phyloP scores from a whole-genome alignment of 1,139 yeast species.

The Geotrichum reessii region DNA sequence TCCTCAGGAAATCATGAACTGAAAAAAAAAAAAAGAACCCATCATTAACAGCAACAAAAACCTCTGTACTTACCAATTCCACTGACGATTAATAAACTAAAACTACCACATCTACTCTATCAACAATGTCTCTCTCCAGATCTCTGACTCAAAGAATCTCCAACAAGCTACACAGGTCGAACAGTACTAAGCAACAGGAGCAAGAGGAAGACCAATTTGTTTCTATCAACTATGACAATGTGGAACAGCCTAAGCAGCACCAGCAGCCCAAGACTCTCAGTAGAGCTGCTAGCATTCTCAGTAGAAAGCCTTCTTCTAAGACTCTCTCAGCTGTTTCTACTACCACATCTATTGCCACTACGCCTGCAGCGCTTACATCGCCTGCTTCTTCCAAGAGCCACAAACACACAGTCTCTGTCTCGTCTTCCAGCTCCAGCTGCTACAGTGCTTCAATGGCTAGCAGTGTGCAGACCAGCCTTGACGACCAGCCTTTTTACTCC shows the following conservation, averaged over 20 bases:
- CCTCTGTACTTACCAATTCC: not conserved
- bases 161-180: not conserved
- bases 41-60: not conserved
- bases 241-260: not conserved
- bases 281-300: not conserved
- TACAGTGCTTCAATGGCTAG: not conserved
- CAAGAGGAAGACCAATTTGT: not conserved
- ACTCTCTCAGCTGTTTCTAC: not conserved
- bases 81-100: not conserved
- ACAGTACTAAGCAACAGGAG: not conserved
- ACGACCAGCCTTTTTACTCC: not conserved
- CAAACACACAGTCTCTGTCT: not conserved
- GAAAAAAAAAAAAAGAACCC: not conserved
- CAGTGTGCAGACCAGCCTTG: not conserved
- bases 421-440: not conserved
- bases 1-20: not conserved
- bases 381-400: not conserved
- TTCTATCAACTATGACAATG: not conserved
- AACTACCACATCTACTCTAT: not conserved
- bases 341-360: not conserved
- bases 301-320: not conserved
- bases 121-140: not conserved
- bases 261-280: not conserved
- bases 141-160: not conserved
- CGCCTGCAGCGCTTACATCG: not conserved